A percentile compares a stretch with the other conserved stretches of the same genome.
Evolutionary conservation across 441 rosid genomes (phyloP).

Genomic region (Jatropha podagrica): DNA sequence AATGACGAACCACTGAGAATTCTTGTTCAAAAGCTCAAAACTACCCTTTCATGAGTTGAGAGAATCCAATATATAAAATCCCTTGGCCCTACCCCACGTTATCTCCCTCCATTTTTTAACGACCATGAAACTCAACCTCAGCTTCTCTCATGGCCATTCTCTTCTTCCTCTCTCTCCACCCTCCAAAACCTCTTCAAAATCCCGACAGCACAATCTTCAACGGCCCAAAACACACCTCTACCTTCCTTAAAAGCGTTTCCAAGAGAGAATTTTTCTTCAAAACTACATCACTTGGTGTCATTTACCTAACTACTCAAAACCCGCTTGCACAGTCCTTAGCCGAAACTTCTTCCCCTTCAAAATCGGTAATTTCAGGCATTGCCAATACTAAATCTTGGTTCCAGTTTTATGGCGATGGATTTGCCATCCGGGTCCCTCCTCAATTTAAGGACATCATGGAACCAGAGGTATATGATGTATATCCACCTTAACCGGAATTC

Average conservation of each 20-base stretch:
- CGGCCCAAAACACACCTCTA: conserved; percentile 13
- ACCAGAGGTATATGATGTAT: conserved; percentile 64
- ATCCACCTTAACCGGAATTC: neutral
- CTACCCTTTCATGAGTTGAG: neutral
- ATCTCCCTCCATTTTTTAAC: conserved; percentile 36
- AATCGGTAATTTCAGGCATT: conserved; percentile 51
- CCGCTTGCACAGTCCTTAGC: conserved; percentile 51
- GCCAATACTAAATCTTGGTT: conserved; percentile 83
- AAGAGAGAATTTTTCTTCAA: conserved; percentile 53
- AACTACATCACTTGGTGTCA: conserved; percentile 42
- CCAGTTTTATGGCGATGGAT: conserved; percentile 84
- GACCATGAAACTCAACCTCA: conserved; percentile 39
- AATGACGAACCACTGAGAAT: neutral
- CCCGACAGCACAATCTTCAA: conserved; percentile 13
- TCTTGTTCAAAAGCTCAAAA: conserved; percentile 1
- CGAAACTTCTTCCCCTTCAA: conserved; percentile 47
- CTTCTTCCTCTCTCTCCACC: conserved; percentile 43
- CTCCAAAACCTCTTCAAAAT: conserved; percentile 36
- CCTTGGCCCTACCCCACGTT: conserved; percentile 32
- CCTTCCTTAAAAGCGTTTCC: conserved; percentile 28
- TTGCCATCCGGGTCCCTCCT: conserved; percentile 86
- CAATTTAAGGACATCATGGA: conserved; percentile 75
- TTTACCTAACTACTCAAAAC: conserved; percentile 41
- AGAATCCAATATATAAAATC: neutral
- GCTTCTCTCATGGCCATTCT: conserved; percentile 64